Base-by-base conservation (phyloP, 192 early-diverging fungal species). In the Coemansia sp. region DNA sequence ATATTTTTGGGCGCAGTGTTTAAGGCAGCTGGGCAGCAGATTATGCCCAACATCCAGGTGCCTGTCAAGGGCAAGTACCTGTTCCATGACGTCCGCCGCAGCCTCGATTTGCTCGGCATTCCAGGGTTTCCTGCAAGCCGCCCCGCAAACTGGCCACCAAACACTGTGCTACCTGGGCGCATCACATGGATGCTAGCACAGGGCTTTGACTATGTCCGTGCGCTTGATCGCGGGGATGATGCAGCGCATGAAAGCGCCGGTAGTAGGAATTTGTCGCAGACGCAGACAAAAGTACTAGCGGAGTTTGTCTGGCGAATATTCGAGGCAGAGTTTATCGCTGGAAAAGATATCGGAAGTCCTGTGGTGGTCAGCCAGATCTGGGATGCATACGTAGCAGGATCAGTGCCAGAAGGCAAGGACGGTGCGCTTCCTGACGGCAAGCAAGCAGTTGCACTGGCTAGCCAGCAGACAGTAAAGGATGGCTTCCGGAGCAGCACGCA, bases 401-500 rank as follows among this genome's bases (percentile, higher is more conserved):
- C 6, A 19, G 7, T 3, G 12, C 7, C 62, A 14, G 30, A 41
- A 10, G 65, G 26, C 21, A 2, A 6, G n/a, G 41, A 23, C 27
- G n/a, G 6, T 1, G 24, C 31, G 31, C 6, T 66, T 54, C 76
- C 70, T 3, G 58, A 49, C 5, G 76, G 76, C 0, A 16, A 53
- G 19, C 49, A 56, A 2, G 76, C 76, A 1, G 70, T 73, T 12
- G 70, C 21, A 28, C 52, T 78, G 56, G 70, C 76, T 6, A 30
- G 23, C 25, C 24, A 18, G 31, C 54, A 66, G 21, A 53, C 28
- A 1, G 76, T 64, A 6, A 73, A 60, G 53, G 57, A 38, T 1
- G 76, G 76, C 10, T 60, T 85, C 58, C 78, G 62, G 63, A 21
- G 27, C 7, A 67, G 66, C 53, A 82, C 82, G 18, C 79, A 82